phyloP scores from a whole-genome alignment of 2,329 filamentous ascomycete genomes.

The Ceratocystiopsis minuta region DNA sequence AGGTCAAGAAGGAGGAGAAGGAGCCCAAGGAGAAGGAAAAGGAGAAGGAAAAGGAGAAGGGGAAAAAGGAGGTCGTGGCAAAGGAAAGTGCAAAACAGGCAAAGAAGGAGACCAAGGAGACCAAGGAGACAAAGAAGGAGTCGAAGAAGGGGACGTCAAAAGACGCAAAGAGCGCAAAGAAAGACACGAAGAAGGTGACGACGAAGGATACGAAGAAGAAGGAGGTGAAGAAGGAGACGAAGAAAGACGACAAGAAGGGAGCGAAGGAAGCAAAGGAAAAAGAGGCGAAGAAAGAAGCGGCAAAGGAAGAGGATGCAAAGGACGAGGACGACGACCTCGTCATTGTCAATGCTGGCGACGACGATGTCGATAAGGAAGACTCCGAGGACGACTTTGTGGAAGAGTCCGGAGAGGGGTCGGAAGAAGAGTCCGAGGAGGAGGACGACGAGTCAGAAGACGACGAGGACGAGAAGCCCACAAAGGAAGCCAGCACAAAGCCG shows the following conservation, averaged over 20 bases:
- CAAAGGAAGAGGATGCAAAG: constrained; percentile 2
- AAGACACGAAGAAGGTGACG: background rate
- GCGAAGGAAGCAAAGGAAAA: background rate
- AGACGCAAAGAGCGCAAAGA: background rate
- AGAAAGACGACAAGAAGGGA: background rate
- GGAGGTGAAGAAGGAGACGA: background rate
- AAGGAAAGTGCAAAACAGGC: background rate
- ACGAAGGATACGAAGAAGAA: background rate
- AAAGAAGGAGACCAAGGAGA: background rate
- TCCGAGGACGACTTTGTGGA: background rate
- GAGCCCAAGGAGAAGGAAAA: constrained; percentile 1
- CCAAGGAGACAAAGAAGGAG: background rate
- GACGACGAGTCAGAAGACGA: background rate
- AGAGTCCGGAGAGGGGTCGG: background rate
- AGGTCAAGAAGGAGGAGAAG: constrained; percentile 6
- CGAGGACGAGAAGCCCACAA: constrained; percentile 4
- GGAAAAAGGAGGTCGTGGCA: background rate
- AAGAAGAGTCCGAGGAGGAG: constrained; percentile 1
- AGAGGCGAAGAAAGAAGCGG: background rate
- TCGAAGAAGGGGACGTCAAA: background rate
- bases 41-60: background rate
- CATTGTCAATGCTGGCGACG: background rate
- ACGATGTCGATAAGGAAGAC: background rate
- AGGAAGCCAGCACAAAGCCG: constrained; percentile 1
- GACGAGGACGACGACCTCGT: background rate